Conservation (phyloP, 306 rosid species). For the Betula pendula region DNA sequence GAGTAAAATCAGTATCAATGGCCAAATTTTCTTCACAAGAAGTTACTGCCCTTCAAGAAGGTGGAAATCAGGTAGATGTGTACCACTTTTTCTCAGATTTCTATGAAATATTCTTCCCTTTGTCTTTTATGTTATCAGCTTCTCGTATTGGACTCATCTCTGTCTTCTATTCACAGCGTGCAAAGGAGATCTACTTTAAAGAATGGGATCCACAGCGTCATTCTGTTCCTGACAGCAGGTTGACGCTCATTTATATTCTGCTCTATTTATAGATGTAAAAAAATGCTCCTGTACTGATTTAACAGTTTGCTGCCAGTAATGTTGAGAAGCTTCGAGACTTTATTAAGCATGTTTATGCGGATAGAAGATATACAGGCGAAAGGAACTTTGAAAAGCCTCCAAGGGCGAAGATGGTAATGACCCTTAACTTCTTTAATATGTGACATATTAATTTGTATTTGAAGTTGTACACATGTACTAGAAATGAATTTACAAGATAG, state of each 20-base stretch:
- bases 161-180: conserved; percentile 57
- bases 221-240: conserved; percentile 90
- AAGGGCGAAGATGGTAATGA: conserved; percentile 52
- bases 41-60: conserved; percentile 90
- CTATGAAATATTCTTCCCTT: conserved; percentile 17
- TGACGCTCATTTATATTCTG: conserved; percentile 9
- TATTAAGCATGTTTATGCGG: conserved; percentile 92
- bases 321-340: conserved; percentile 88
- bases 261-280: conserved; percentile 13
- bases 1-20: conserved; percentile 94
- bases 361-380: conserved; percentile 79
- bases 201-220: conserved; percentile 85
- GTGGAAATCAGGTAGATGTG: conserved; percentile 83
- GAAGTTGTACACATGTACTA: neutral
- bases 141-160: conserved; percentile 24
- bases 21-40: conserved; percentile 95
- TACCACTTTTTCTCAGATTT: conserved; percentile 19
- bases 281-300: conserved; percentile 41
- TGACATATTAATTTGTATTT: neutral
- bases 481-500: neutral
- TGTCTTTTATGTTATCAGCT: conserved; percentile 26
- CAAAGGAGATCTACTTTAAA: conserved; percentile 81
- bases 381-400: conserved; percentile 70
- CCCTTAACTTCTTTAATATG: conserved; percentile 12
- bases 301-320: conserved; percentile 62